Conservation (phyloP, 202 grass and related monocot species). For the Zizania palustris region DNA sequence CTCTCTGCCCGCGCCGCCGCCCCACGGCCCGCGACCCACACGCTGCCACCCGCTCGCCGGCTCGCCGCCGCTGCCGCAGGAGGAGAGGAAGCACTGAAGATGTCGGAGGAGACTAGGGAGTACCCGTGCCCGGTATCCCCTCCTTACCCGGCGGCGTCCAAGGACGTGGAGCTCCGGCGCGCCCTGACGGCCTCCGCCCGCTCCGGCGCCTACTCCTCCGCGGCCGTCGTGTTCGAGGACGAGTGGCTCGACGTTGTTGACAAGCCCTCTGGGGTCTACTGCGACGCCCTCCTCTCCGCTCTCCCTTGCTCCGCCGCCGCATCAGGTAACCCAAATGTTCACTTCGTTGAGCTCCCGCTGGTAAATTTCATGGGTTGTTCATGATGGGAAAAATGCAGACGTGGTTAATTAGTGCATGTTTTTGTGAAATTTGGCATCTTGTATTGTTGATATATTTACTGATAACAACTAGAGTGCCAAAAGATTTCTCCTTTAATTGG, state of each 20-base stretch:
- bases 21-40: not conserved
- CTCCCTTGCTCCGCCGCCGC: slow-evolving; percentile 36
- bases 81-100: not conserved
- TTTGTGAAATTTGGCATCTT: not conserved
- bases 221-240: slow-evolving; percentile 72
- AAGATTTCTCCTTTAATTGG: not conserved
- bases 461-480: not conserved
- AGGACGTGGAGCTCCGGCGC: slow-evolving; percentile 84
- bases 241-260: slow-evolving; percentile 74
- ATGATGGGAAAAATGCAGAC: slow-evolving; percentile 11
- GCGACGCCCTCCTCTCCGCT: slow-evolving; percentile 71
- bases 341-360: not conserved
- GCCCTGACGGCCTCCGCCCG: slow-evolving; percentile 75
- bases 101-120: slow-evolving; percentile 4
- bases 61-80: not conserved
- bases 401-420: not conserved
- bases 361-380: not conserved
- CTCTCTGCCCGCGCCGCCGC: slow-evolving; percentile 7
- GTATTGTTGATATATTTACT: not conserved
- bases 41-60: not conserved
- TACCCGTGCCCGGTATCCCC: slow-evolving; percentile 76
- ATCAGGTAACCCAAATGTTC: not conserved
- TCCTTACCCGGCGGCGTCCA: slow-evolving; percentile 73
- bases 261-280: slow-evolving; percentile 85
- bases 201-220: slow-evolving; percentile 40